Base-by-base conservation (phyloP, 352 stramenopile species). In the Phytophthora sojae region DNA sequence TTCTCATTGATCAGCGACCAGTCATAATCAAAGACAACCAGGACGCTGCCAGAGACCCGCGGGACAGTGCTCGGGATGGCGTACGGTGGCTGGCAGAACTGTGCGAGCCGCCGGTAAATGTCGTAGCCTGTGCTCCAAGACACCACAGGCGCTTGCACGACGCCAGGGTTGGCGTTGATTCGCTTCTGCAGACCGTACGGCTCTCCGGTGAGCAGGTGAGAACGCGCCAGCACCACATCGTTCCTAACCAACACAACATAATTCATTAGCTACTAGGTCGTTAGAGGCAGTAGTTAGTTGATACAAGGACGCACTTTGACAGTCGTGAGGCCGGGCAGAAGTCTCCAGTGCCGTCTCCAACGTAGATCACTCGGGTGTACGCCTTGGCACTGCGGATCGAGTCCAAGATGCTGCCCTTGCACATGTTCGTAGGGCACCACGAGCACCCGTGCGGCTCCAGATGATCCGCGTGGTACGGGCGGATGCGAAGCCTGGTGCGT, bases 21-120 rank as follows among this genome's bases (percentile, higher is more conserved):
- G 71, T 95, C 88, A 57, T 93, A 95, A 76, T 95, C 88, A 44
- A 95, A 94, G 47, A 94, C 64, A 32, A 94, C 82, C 30, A 95
- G 77, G 14, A 86, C 75, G 23, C 57, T 58, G 19, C 57, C 47
- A 6, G 62, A 55, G n/a, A 62, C 52, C 56, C 70, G 67, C 25
- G 63, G 45, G 5, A 21, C 4, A 6, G 7, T 29, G 39, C 25
- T 61, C 53, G 67, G 56, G 29, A 71, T 58, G 15, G 11, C 29
- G 30, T 65, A 69, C 9, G 66, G 49, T 45, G 57, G 7, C 32
- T 62, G 64, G 25, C 77, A 81, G 23, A 86, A 69, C 23, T 71
- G 50, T 6, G 61, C 66, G 32, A 90, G 81, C 30, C 69, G 69
- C 4, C 54, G 47, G 56, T 78, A 81, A 50, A 91, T 85, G 52